Base-by-base conservation (phyloP, 2,329 filamentous ascomycete species). In the Verticillium tricorpus region DNA sequence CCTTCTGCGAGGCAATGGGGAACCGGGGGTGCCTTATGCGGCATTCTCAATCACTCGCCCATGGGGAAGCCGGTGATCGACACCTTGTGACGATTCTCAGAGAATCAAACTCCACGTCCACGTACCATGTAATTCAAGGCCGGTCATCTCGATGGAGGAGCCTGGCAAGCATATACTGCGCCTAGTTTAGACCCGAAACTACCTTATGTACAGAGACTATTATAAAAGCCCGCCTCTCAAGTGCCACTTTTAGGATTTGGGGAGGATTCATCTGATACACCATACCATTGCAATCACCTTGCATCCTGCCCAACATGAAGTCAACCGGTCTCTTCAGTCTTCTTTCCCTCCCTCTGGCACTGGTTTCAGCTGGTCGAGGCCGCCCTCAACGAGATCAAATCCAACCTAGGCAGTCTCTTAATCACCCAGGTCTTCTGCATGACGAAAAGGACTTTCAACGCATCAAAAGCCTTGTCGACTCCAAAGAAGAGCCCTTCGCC, bases 371-470 rank as follows among this genome's bases (percentile, higher is more conserved):
- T 9, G 12, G 45, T 5, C 45, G 45, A 22, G 45, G n/a, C 19
- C 45, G 45, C 12, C 45, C 45, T 12, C 45, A 52, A 8, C 19
- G 11, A 4, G 45, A 2, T 22, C n/a, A 52, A 25, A 8, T 22
- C 12, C n/a, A 52, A 22, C 3, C 45, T 3, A n/a, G 45, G 12
- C 45, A 52, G 12, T 12, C 17, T 14, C 19, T 52, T 9, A 52
- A 25, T 11, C 54, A 56, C 14, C 56, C 56, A 22, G 56, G 56
- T n/a, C 64, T 70, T 3, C 72, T 78, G 22, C 75, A 78, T 60
- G 76, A 73, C 0, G 58, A 65, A 1, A 58, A 66, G 1, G 76
- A 79, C 58, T 74, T 81, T 56, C 67, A 71, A 8, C 74, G 79
- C 8, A 76, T 82, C 60, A 73, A 73, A 31, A 67, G 67, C 3